phyloP scores from a whole-genome alignment of 2,329 filamentous ascomycete genomes.

The Diplodia mutila region DNA sequence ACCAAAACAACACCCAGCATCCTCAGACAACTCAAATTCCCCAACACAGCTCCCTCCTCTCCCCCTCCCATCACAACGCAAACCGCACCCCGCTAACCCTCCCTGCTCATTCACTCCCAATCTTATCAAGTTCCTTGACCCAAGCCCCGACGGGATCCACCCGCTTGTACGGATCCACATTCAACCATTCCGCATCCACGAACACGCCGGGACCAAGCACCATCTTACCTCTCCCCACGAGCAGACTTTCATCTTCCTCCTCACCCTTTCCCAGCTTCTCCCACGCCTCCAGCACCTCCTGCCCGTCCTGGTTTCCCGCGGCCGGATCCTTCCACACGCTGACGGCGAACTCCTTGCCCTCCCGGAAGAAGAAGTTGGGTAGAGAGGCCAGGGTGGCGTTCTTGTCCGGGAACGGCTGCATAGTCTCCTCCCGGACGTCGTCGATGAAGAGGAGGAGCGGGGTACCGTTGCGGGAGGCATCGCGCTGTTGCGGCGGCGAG shows the following conservation, averaged over 20 bases:
- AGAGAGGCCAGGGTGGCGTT: slow-evolving; percentile 28
- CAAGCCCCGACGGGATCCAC: not conserved
- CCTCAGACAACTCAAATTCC: too few species aligned
- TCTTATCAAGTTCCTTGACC: slow-evolving; percentile 12
- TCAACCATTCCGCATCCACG: slow-evolving; percentile 13
- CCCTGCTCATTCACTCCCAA: not conserved
- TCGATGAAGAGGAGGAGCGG: slow-evolving; percentile 39
- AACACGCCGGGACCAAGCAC: not conserved
- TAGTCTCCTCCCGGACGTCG: slow-evolving; percentile 41
- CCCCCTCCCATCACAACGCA: too few species aligned
- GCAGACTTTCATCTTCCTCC: not conserved
- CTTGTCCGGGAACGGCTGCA: slow-evolving; percentile 44
- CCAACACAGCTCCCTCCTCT: not conserved
- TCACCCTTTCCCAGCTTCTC: not conserved
- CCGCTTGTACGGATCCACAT: slow-evolving; percentile 13
- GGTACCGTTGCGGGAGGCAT: not conserved
- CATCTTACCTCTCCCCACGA: slow-evolving; percentile 1
- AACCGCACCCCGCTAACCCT: too few species aligned
- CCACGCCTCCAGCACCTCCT: not conserved
- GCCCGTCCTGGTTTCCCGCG: not conserved
- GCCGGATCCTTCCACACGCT: not conserved
- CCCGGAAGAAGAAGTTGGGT: slow-evolving; percentile 3
- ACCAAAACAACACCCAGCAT: too few species aligned
- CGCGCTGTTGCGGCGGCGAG: not conserved
- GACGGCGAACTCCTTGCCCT: not conserved